Base-by-base conservation (phyloP, 1,139 yeast genomes). In the Zygosaccharomyces pseudobailii region DNA sequence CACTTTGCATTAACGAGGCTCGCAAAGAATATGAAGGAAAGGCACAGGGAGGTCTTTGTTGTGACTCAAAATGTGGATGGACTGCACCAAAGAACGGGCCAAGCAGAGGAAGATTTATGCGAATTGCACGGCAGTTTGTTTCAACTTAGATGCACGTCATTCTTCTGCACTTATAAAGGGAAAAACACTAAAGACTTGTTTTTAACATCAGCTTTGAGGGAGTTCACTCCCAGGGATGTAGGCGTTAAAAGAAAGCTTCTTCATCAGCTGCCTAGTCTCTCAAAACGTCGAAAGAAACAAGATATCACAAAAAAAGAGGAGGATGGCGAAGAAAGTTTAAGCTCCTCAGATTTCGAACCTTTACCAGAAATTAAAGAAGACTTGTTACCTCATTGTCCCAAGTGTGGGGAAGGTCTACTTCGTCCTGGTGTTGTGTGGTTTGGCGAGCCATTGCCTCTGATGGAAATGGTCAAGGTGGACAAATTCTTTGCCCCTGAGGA, bases 361-460 rank as follows among this genome's bases (percentile, higher is more conserved):
- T 74, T 77, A 2, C 71, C 73, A 20, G 67, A 69, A 20, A 66
- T 86, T 1, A 68, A 71, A 1, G 75, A 71, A 42, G 62, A 67
- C 1, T 80, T 81, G 2, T 71, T 87, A n/a, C 96, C 96, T 0
- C 73, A 64, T 40, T 89, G 97, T 62, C 95, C 96, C 0, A 68
- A 70, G 7, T 88, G 97, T 61, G 64, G 70, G 9, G 69, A 70
- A 5, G 80, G 80, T 0, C 63, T 86, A 21, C 66, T 88, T 47
- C 72, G 96, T 24, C 96, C 97, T 0, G 96, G 94, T 0, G 94
- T 89, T 5, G 92, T 87, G 3, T 88, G 96, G 96, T 87, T 84
- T 67, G 96, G 96, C 3, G 97, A 88, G 64, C 75, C 88, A 8
- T 68, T 88, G 41, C 87, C 95, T 0, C 66, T 86, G 48, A 69